Conservation (phyloP, 768 basidiomycete species). For the Termitomyces sp. region DNA sequence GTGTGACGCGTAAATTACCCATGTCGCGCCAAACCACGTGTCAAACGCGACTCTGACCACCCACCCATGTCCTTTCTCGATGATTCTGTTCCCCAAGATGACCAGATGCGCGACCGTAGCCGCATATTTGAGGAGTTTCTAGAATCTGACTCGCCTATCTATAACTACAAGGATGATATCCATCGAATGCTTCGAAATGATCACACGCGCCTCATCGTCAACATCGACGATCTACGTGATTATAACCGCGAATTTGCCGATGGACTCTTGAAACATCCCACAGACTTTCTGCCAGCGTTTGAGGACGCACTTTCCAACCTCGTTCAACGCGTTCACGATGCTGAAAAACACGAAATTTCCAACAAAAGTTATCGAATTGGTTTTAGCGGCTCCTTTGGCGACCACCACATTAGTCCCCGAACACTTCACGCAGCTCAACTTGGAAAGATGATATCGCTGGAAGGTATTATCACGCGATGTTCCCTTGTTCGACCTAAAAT, state of each 20-base stretch:
- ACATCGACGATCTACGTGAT: constrained; percentile 93
- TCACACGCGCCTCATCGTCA: constrained; percentile 87
- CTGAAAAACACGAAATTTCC: constrained; percentile 75
- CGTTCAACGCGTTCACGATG: constrained; percentile 68
- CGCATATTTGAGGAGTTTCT: constrained; percentile 83
- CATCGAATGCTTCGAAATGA: constrained; percentile 75
- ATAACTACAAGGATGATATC: constrained; percentile 85
- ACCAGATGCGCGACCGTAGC: constrained; percentile 67
- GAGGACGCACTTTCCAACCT: constrained; percentile 77
- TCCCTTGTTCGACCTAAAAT: constrained; percentile 98
- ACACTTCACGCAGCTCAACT: constrained; percentile 85
- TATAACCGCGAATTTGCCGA: constrained; percentile 85
- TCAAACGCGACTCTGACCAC: background rate
- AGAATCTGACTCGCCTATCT: constrained; percentile 54
- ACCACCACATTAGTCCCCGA: constrained; percentile 95
- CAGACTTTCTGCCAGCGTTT: constrained; percentile 82
- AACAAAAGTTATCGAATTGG: constrained; percentile 84
- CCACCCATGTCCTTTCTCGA: constrained; percentile 40
- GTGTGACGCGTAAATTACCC: constrained; percentile 5
- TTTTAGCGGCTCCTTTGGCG: constrained; percentile 94
- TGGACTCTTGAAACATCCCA: constrained; percentile 84
- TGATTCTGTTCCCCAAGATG: constrained; percentile 62
- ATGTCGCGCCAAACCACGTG: background rate
- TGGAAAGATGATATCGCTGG: constrained; percentile 93
- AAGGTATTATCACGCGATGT: constrained; percentile 97